Evolutionary conservation across 2,329 filamentous ascomycete species (phyloP).

Genomic region (Neofusicoccum sp.): DNA sequence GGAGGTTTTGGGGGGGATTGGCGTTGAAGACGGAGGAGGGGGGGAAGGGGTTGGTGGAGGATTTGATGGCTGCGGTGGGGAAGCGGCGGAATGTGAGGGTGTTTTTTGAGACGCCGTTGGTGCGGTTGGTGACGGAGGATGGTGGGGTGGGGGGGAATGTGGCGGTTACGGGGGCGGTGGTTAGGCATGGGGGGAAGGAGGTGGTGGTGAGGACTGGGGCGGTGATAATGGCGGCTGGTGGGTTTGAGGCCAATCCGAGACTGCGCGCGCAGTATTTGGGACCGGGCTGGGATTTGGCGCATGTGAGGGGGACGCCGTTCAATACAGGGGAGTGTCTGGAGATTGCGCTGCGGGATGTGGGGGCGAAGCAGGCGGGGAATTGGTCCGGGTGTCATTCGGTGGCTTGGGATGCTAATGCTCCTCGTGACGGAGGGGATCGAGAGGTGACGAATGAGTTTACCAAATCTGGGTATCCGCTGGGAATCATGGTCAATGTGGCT

Average conservation of each 20-base stretch:
- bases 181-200: slow-evolving; percentile 27
- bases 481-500: slow-evolving; percentile 60
- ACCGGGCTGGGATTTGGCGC: slow-evolving; percentile 61
- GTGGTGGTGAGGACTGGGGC: slow-evolving; percentile 37
- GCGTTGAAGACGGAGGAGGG: slow-evolving; percentile 59
- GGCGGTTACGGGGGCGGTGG: slow-evolving; percentile 33
- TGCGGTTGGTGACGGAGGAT: slow-evolving; percentile 37
- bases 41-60: slow-evolving; percentile 58
- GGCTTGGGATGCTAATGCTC: slow-evolving; percentile 64
- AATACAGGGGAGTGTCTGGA: slow-evolving; percentile 61
- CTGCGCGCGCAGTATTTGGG: slow-evolving; percentile 58
- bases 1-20: slow-evolving; percentile 66
- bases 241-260: slow-evolving; percentile 61
- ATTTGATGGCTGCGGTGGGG: slow-evolving; percentile 47
- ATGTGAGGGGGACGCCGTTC: slow-evolving; percentile 62
- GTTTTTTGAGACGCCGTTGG: slow-evolving; percentile 48
- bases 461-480: slow-evolving; percentile 67
- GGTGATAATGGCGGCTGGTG: slow-evolving; percentile 59
- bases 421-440: slow-evolving; percentile 55
- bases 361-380: slow-evolving; percentile 55
- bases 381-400: slow-evolving; percentile 66
- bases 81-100: slow-evolving; percentile 43
- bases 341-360: slow-evolving; percentile 52
- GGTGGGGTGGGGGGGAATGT: no score
- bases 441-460: slow-evolving; percentile 65